These are phyloP conservation scores for Myriosclerotinia scirpicola DNA, from an alignment of 2,329 filamentous ascomycete genomes.

Conservation along the genomic window DNA sequence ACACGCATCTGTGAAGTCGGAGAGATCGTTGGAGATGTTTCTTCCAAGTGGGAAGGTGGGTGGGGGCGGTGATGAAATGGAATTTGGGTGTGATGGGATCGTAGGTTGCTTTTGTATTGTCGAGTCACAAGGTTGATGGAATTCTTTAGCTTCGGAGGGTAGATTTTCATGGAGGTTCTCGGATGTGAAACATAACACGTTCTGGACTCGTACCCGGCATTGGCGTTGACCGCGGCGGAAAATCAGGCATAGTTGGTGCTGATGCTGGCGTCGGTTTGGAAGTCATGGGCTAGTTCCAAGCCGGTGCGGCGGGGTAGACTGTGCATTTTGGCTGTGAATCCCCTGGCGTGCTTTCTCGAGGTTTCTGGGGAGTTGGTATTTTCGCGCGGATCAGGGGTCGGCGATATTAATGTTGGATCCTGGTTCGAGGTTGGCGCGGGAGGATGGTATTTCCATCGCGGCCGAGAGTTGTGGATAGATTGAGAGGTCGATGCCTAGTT, in stretches of 20 bases:
- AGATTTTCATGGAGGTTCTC: too few species aligned
- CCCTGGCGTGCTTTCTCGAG: neutral
- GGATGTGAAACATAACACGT: too few species aligned
- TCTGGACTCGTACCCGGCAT: too few species aligned
- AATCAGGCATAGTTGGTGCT: neutral
- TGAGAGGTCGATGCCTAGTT: neutral
- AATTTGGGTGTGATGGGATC: too few species aligned
- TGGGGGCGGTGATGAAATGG: too few species aligned
- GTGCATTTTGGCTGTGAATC: neutral
- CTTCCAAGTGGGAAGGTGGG: too few species aligned
- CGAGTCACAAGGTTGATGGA: too few species aligned
- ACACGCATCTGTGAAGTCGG: too few species aligned
- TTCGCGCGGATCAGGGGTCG: neutral
- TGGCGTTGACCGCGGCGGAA: neutral
- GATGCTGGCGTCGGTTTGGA: neutral
- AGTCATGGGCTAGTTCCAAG: neutral
- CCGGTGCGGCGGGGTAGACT: neutral
- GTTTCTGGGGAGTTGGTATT: neutral
- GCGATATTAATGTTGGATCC: neutral
- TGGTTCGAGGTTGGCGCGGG: neutral
- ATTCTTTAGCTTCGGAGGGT: too few species aligned
- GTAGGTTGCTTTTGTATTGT: too few species aligned
- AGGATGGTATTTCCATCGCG: neutral
- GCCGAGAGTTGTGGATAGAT: neutral
- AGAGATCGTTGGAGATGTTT: too few species aligned